phyloP scores from a whole-genome alignment of 75 land plant genomes.

The Chamaecyparis obtusa region DNA sequence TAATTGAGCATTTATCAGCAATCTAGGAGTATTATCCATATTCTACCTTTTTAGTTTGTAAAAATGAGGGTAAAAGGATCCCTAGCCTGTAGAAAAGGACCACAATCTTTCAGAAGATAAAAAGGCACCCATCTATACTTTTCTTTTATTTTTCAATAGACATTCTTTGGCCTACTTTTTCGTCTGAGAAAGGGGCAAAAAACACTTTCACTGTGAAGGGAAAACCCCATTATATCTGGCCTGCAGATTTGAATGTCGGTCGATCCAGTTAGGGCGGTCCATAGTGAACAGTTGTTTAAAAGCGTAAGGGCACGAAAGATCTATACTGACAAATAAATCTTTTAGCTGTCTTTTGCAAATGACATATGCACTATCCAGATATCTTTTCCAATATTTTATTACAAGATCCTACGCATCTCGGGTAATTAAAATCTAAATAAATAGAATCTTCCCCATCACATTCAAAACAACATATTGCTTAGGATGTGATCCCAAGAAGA shows the following conservation, averaged over 20 bases:
- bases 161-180: neutral
- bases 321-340: neutral
- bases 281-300: too few species aligned
- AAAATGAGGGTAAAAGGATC: too few species aligned
- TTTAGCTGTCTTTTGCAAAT: neutral
- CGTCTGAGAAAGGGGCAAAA: neutral
- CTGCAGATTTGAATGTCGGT: neutral
- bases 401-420: neutral
- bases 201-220: too few species aligned
- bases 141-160: neutral
- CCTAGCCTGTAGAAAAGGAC: too few species aligned
- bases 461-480: neutral
- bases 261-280: neutral
- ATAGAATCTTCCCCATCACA: too few species aligned
- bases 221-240: neutral
- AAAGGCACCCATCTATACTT: too few species aligned
- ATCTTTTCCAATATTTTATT: neutral
- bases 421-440: too few species aligned
- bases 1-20: neutral
- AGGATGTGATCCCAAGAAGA: neutral
- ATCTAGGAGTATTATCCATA: neutral
- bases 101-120: too few species aligned
- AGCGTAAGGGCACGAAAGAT: neutral
- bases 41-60: neutral
- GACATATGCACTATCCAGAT: neutral